These are phyloP conservation scores for Cladosporium sp. DNA, from an alignment of 2,329 filamentous ascomycete genomes.

Conservation along the genomic window DNA sequence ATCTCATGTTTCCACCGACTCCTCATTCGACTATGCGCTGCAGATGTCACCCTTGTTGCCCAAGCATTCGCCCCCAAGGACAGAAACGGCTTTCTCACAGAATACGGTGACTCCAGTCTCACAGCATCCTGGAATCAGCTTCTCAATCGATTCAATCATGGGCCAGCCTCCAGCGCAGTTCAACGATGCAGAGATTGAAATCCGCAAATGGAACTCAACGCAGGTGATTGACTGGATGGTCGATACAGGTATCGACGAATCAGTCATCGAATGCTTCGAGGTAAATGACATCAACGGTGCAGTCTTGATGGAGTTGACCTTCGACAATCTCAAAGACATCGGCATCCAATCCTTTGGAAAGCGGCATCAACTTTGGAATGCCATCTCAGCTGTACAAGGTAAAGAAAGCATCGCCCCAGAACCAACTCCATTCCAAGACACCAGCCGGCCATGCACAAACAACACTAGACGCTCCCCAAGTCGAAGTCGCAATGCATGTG, in stretches of 20 bases:
- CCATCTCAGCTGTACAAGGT: constrained; percentile 65
- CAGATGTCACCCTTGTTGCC: constrained; percentile 72
- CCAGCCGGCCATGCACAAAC: constrained; percentile 41
- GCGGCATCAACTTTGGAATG: constrained; percentile 73
- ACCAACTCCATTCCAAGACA: constrained; percentile 47
- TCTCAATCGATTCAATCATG: constrained; percentile 27
- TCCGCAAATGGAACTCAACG: constrained; percentile 66
- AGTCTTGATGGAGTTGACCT: constrained; percentile 85
- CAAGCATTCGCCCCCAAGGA: constrained; percentile 48
- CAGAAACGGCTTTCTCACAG: constrained; percentile 40
- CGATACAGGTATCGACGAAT: constrained; percentile 71
- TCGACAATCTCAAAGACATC: constrained; percentile 79
- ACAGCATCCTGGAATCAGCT: constrained; percentile 16
- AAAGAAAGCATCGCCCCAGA: constrained; percentile 40
- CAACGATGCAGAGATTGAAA: constrained; percentile 20
- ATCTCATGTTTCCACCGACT: constrained; percentile 57
- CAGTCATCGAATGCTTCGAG: constrained; percentile 77
- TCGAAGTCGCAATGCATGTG: constrained; percentile 17
- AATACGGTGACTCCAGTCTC: constrained; percentile 26
- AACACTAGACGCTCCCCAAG: constrained; percentile 22
- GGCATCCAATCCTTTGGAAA: constrained; percentile 79
- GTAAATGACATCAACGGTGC: constrained; percentile 88
- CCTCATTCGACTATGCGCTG: constrained; percentile 50
- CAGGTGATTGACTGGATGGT: constrained; percentile 86
- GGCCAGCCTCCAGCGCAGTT: constrained; percentile 3